Base-by-base conservation (phyloP, 495 filamentous ascomycete species). In the Annulohypoxylon stygium region DNA sequence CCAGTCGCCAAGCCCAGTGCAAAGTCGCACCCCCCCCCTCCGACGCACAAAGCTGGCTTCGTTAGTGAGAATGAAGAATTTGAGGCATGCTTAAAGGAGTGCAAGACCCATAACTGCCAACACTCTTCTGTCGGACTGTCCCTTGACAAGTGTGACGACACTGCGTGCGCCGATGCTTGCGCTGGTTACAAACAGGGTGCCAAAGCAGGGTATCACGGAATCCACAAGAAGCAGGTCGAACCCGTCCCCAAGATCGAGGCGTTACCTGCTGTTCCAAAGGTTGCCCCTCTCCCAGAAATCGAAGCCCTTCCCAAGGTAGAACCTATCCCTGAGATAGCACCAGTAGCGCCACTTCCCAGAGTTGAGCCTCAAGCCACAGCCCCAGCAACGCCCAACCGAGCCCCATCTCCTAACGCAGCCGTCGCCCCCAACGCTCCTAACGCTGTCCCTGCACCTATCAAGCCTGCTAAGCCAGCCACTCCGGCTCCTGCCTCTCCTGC, bases 81-180 rank as follows among this genome's bases (percentile, higher is more conserved):
- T 12, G 64, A 64, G 4, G 26, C 57, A 3, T 72, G 70, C 33
- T 18, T 67, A 41, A 39, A 51, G 2, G 26, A 51, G 18, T 72
- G 70, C 53, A 59, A 33, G 43, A 68, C 70, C 0, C 65, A 61
- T 45, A 73, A 73, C 61, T 73, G 70, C 55, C 53, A 73, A 43
- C 55, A 48, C 54, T 26, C 55, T 10, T 26, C 53, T 12, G 48
- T 73, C 30, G 70, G 65, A 3, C 11, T 43, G 11, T 45, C 37
- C 12, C 39, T 65, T 14, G 30, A 50, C 4, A 65, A 73, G n/a
- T 73, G 70, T 37, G 65, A 59, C 33, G 37, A 68, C 16, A 67
- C 63, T 1, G 16, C 20, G n/a, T 69, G 66, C 48, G 65, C 55
- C 5, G 51, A 57, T 9, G 3, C 23, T 8, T 65, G 62, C 62